These are phyloP conservation scores for Colletotrichum sp. DNA, from an alignment of 2,329 filamentous ascomycete species.

Conservation along the genomic window DNA sequence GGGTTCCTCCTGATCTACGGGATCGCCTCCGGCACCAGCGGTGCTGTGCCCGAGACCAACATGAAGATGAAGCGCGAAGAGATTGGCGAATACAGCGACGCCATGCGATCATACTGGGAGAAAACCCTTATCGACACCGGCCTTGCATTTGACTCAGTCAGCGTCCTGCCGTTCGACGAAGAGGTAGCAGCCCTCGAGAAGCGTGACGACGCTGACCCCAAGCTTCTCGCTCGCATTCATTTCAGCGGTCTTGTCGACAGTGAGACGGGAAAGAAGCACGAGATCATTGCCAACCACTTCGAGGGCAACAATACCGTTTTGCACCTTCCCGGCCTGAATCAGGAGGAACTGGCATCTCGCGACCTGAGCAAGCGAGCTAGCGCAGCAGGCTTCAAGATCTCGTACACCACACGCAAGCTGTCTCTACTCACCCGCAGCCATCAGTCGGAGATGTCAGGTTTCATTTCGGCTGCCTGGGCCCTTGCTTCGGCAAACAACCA, in stretches of 20 bases:
- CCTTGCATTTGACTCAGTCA: neutral
- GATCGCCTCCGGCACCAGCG: neutral
- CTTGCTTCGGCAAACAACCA: neutral
- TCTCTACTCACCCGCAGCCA: neutral
- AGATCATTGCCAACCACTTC: neutral
- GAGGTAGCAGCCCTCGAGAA: neutral
- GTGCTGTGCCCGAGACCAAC: neutral
- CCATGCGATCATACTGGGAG: neutral
- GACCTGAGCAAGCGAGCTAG: neutral
- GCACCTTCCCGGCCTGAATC: neutral
- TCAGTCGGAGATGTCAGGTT: neutral
- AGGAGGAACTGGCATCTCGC: neutral
- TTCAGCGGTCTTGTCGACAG: neutral
- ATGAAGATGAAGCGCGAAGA: neutral
- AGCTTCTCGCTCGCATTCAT: neutral
- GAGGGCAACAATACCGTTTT: neutral
- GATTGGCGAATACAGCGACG: neutral
- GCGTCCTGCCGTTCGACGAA: neutral
- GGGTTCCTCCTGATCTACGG: neutral
- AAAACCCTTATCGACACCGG: neutral
- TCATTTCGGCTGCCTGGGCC: neutral
- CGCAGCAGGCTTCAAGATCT: neutral
- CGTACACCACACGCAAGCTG: neutral
- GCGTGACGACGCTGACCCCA: neutral
- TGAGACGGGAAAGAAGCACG: neutral